These are phyloP conservation scores for Colletotrichum limetticola DNA, from an alignment of 2,329 filamentous ascomycete genomes.

Conservation along the genomic window DNA sequence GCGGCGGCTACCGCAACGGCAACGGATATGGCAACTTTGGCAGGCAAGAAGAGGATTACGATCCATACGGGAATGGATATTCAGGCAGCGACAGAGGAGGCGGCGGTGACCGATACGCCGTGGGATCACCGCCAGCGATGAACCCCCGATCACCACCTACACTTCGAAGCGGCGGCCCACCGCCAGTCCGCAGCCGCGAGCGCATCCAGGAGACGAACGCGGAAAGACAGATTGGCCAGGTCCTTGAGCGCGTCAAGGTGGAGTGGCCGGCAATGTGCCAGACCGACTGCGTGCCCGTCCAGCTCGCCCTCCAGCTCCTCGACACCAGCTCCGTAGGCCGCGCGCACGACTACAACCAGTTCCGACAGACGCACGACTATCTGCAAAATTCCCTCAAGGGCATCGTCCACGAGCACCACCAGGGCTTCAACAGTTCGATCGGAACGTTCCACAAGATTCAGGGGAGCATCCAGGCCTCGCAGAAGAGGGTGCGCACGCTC, in stretches of 20 bases:
- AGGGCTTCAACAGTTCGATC: constrained; percentile 99
- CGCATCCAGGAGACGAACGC: constrained; percentile 58
- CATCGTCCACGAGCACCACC: constrained; percentile 98
- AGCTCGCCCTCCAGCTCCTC: constrained; percentile 93
- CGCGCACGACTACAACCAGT: constrained; percentile 87
- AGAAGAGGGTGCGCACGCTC: constrained; percentile 83
- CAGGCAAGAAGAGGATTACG: constrained; percentile 61
- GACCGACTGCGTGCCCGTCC: constrained; percentile 89
- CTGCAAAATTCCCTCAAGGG: constrained; percentile 93
- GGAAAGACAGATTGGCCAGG: constrained; percentile 67
- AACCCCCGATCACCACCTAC: constrained; percentile 40
- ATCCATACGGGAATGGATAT: constrained; percentile 58
- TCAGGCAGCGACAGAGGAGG: constrained; percentile 45
- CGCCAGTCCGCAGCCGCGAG: constrained; percentile 38
- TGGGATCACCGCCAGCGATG: constrained; percentile 42
- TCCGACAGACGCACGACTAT: constrained; percentile 84
- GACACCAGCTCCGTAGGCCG: constrained; percentile 93
- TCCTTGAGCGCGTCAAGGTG: constrained; percentile 84
- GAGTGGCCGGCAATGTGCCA: constrained; percentile 95
- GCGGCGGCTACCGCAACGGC: constrained; percentile 54
- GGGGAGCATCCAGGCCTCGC: constrained; percentile 87
- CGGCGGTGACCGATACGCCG: constrained; percentile 53
- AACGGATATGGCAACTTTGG: constrained; percentile 50
- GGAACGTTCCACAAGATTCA: constrained; percentile 99
- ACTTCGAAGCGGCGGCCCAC: constrained; percentile 43